A percentile compares a stretch with the other conserved stretches of the same genome.
phyloP scores from a whole-genome alignment of 140 eudicot species.

The Erigeron philadelphicus region DNA sequence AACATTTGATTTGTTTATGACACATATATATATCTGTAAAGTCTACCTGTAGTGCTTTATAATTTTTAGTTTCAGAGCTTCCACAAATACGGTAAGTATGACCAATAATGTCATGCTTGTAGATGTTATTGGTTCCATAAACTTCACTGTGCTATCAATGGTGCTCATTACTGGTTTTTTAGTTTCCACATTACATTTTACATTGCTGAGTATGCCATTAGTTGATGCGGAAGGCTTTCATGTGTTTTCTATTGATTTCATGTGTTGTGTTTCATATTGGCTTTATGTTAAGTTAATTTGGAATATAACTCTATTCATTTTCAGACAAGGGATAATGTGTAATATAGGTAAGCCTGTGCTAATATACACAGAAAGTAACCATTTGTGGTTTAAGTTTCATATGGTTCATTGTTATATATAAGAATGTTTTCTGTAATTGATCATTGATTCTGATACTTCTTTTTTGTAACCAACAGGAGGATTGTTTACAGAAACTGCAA shows the following conservation, averaged over 20 bases:
- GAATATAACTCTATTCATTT: neutral
- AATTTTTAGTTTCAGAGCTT: conserved; percentile 10
- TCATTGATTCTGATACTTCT: conserved; percentile 11
- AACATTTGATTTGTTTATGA: neutral
- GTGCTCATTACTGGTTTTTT: conserved; percentile 15
- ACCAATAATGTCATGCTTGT: conserved; percentile 5
- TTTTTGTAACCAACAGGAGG: conserved; percentile 51
- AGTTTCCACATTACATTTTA: neutral
- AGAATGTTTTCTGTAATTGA: neutral
- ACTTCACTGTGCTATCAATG: neutral
- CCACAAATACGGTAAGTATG: neutral
- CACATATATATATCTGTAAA: neutral
- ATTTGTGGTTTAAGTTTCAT: conserved; percentile 4
- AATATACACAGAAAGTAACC: conserved; percentile 10
- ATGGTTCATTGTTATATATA: neutral
- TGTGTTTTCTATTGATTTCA: neutral
- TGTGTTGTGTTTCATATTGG: neutral
- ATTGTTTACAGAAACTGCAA: conserved; percentile 65
- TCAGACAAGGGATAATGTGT: neutral
- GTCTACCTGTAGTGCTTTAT: conserved; percentile 4
- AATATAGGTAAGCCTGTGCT: neutral
- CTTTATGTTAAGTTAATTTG: neutral
- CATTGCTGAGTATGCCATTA: neutral
- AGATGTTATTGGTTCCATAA: conserved; percentile 1
- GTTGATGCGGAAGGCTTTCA: neutral